phyloP scores from a whole-genome alignment of 1,284 basidiomycete genomes.

The Ustilago crameri region DNA sequence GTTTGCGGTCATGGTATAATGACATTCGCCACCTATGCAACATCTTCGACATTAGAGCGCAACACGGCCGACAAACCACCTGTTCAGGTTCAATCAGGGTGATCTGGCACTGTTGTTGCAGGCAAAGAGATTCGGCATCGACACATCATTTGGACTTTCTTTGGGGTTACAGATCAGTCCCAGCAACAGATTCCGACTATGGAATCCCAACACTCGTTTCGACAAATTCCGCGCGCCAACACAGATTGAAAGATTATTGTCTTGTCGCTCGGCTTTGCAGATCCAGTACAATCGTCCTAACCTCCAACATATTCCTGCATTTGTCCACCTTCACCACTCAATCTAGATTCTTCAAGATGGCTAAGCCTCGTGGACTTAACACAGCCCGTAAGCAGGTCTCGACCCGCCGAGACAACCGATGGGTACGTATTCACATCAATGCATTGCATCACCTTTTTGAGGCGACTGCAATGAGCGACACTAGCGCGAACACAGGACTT shows the following conservation, averaged over 20 bases:
- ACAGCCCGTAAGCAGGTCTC: conserved; percentile 98
- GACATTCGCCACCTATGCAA: no score
- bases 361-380: conserved; percentile 95
- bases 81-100: no score
- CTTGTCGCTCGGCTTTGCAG: conserved; percentile 7
- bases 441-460: not conserved
- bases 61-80: no score
- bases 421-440: conserved; percentile 70
- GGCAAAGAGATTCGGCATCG: no score
- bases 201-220: no score
- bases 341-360: conserved; percentile 60
- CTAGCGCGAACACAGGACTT: not conserved
- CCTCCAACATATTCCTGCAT: conserved; percentile 18
- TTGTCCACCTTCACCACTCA: not conserved
- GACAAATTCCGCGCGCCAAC: no score
- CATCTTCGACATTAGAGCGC: no score
- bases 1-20: no score
- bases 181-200: no score
- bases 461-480: not conserved
- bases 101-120: no score
- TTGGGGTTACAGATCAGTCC: no score
- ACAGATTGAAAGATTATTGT: conserved; percentile 3
- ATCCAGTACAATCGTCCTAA: conserved; percentile 8
- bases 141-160: no score
- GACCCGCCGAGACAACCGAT: conserved; percentile 94